A percentile compares a stretch with the other conserved stretches of the same genome.
Conservation (phyloP, 108 stramenopile species). For the Phaeodactylum tricornutum region DNA sequence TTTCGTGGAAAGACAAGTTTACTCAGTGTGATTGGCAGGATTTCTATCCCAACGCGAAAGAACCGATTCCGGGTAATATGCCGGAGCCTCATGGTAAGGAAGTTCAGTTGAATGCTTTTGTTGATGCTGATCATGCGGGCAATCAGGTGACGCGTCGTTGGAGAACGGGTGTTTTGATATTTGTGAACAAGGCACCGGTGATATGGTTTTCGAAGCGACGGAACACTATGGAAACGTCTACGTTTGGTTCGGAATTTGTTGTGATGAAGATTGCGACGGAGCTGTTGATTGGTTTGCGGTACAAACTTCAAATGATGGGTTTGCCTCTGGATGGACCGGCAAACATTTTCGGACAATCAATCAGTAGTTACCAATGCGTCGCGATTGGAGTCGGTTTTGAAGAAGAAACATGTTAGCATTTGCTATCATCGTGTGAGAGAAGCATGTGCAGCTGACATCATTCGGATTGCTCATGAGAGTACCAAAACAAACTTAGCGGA, state of each 20-base stretch:
- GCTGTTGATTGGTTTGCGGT: constrained; percentile 23
- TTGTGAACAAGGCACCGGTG: constrained; percentile 34
- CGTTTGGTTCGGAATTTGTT: constrained; percentile 38
- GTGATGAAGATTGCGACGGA: constrained; percentile 27
- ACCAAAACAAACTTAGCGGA: constrained; percentile 27
- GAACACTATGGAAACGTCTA: constrained; percentile 35
- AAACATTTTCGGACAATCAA: constrained; percentile 26
- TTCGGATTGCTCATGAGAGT: constrained; percentile 18
- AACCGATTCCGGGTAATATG: constrained; percentile 16
- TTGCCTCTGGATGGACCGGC: constrained; percentile 20
- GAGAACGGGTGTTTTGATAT: constrained; percentile 39
- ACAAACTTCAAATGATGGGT: constrained; percentile 51
- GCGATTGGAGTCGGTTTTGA: constrained; percentile 18
- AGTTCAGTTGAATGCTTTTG: constrained; percentile 19
- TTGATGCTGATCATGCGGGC: constrained; percentile 44
- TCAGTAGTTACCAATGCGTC: constrained; percentile 19
- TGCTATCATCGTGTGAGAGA: constrained; percentile 30
- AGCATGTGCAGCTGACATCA: constrained; percentile 20
- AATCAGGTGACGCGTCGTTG: constrained; percentile 29
- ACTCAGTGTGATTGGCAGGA: constrained; percentile 8
- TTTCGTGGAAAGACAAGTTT: background rate
- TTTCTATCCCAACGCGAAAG: constrained; percentile 14
- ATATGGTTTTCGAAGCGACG: constrained; percentile 37
- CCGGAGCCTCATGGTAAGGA: constrained; percentile 20
- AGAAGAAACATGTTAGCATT: constrained; percentile 31